Percentiles rank a stretch among this genome's conserved stretches.
These are phyloP conservation scores for Podaxis rugospora DNA, from an alignment of 768 basidiomycete species.

Conservation along the genomic window DNA sequence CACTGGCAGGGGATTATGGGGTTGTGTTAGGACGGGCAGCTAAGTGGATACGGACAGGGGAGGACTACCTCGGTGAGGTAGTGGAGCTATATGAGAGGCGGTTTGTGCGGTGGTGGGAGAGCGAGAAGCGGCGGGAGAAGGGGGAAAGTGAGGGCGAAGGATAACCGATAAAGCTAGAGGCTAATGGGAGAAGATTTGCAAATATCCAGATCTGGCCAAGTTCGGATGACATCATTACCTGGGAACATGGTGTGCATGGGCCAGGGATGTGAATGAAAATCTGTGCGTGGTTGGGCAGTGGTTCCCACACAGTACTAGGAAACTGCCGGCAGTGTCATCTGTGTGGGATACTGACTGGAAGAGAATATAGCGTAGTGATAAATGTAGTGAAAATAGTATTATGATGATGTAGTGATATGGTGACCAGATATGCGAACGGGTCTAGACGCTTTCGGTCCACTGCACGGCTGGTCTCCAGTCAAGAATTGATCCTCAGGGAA, in stretches of 20 bases:
- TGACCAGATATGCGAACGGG: too few species aligned
- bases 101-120: conserved; percentile 46
- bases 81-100: conserved; percentile 67
- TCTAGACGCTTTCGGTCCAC: too few species aligned
- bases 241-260: not conserved
- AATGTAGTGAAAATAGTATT: too few species aligned
- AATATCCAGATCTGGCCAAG: not conserved
- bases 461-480: too few species aligned
- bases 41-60: conserved; percentile 49
- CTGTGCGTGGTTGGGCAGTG: too few species aligned
- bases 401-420: too few species aligned
- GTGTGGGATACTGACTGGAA: not conserved
- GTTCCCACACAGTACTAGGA: not conserved
- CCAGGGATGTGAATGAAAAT: not conserved
- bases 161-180: not conserved
- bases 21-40: conserved; percentile 49
- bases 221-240: not conserved
- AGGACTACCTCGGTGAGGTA: conserved; percentile 46
- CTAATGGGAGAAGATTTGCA: not conserved
- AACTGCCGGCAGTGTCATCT: not conserved
- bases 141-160: conserved; percentile 3
- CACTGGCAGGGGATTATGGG: conserved; percentile 45
- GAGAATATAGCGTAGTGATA: too few species aligned
- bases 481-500: too few species aligned
- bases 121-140: conserved; percentile 14